Evolutionary conservation across 2,329 filamentous ascomycete genomes (phyloP).

Genomic region (Hypoxylon sp.): DNA sequence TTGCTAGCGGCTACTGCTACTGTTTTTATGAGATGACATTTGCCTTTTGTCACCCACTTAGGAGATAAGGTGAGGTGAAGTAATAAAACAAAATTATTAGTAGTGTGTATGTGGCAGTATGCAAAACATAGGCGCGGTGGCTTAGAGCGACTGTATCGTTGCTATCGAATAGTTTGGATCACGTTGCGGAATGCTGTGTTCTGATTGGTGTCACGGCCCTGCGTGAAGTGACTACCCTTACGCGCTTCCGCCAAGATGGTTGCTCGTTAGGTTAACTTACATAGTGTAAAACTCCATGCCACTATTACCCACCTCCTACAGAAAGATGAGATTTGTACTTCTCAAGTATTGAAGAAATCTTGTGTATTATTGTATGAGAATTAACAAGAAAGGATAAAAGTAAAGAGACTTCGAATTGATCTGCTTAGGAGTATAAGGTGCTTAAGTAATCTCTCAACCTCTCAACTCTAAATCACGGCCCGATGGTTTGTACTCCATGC

Average conservation of each 20-base stretch:
- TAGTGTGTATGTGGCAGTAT: slow-evolving; percentile 15
- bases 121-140: slow-evolving; percentile 19
- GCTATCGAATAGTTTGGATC: slow-evolving; percentile 32
- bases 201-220: slow-evolving; percentile 31
- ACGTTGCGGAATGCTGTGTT: slow-evolving; percentile 32
- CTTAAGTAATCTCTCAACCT: slow-evolving; percentile 34
- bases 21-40: slow-evolving; percentile 15
- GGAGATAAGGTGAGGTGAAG: slow-evolving; percentile 1
- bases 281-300: slow-evolving; percentile 12
- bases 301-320: slow-evolving; percentile 12
- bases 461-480: slow-evolving; percentile 22
- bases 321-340: slow-evolving; percentile 3
- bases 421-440: slow-evolving; percentile 15
- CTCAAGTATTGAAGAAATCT: background rate
- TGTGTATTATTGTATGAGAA: background rate
- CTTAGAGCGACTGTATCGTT: slow-evolving; percentile 6
- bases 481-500: slow-evolving; percentile 18
- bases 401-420: background rate
- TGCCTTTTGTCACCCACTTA: slow-evolving; percentile 14
- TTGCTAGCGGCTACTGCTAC: slow-evolving; percentile 15
- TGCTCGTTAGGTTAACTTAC: slow-evolving; percentile 25
- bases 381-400: background rate
- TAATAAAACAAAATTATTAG: slow-evolving; percentile 5
- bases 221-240: slow-evolving; percentile 9
- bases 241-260: slow-evolving; percentile 32